phyloP scores from a whole-genome alignment of 2,329 filamentous ascomycete genomes.

The Alternaria gansuensis region DNA sequence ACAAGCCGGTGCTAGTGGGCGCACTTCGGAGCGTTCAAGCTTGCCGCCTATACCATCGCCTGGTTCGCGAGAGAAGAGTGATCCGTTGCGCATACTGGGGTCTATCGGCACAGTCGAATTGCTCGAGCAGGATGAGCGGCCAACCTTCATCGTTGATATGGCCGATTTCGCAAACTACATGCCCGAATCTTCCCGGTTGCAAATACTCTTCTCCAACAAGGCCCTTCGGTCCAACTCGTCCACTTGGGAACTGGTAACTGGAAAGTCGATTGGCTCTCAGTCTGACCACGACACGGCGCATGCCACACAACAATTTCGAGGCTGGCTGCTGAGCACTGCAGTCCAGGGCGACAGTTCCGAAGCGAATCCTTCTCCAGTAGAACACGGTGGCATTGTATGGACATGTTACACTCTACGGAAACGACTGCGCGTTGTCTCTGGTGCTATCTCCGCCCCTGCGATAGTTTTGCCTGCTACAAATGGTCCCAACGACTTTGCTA shows the following conservation, averaged over 20 bases:
- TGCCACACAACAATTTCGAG: slow-evolving; percentile 66
- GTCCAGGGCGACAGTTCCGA: slow-evolving; percentile 63
- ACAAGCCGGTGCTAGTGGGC: slow-evolving; percentile 63
- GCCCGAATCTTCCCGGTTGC: slow-evolving; percentile 59
- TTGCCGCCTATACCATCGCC: slow-evolving; percentile 61
- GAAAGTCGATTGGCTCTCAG: slow-evolving; percentile 47
- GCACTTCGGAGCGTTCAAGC: slow-evolving; percentile 64
- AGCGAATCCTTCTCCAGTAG: slow-evolving; percentile 57
- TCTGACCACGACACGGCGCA: slow-evolving; percentile 51
- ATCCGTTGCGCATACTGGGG: slow-evolving; percentile 66
- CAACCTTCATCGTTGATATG: slow-evolving; percentile 78
- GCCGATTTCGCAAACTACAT: slow-evolving; percentile 65
- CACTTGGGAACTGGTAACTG: slow-evolving; percentile 66
- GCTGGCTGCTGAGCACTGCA: slow-evolving; percentile 70
- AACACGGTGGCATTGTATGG: slow-evolving; percentile 75
- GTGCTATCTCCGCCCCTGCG: slow-evolving; percentile 38
- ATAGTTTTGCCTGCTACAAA: slow-evolving; percentile 48
- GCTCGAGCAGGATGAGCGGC: slow-evolving; percentile 77
- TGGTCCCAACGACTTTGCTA: slow-evolving; percentile 41
- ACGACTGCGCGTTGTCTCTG: slow-evolving; percentile 74
- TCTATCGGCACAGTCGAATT: slow-evolving; percentile 75
- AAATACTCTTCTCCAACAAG: slow-evolving; percentile 73
- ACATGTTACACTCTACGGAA: slow-evolving; percentile 73
- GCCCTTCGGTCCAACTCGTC: slow-evolving; percentile 68
- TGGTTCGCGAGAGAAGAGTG: slow-evolving; percentile 59